Base-by-base conservation (phyloP, 768 basidiomycete species). In the Boletus vermiculosoides region DNA sequence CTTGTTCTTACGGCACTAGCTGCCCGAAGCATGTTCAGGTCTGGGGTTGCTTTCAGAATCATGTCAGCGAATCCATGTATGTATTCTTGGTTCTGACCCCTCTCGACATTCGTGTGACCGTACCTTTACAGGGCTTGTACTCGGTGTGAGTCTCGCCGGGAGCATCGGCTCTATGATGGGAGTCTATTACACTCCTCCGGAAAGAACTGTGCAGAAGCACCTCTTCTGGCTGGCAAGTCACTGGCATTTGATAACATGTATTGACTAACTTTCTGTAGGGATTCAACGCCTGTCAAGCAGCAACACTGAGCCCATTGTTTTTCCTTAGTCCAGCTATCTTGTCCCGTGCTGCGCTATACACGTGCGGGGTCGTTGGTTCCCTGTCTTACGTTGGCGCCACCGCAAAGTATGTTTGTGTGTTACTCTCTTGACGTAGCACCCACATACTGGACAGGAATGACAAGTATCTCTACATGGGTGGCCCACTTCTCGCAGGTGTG, bases 381-480 rank as follows among this genome's bases (percentile, higher is more conserved):
- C 81, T 95, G 28, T 87, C 87, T 13, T 96, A 92, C 68, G 80
- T 96, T 23, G 93, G 93, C 22, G 92, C 92, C 5, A 96, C 93
- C 34, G 93, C 93, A 25, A 85, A 76, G 87, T 86, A 62, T 58
- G 80, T 60, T 5, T 45, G n/a, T 18, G 9, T 18, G 3, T 22
- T 44, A 3, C 22, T 53, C 28, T 44, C 25, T 50, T 30, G 42
- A 41, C 7, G 13, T 33, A 13, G 16, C 13, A 37, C 52, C 59
- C 46, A 56, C 50, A 33, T 41, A 15, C 46, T 44, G 39, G 46
- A 30, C 56, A 82, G 82, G 57, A 90, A 84, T 64, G 92, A 94
- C 73, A 87, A 85, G 68, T 95, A 90, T 69, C 74, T 95, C 37
- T 87, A 90, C 70, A 82, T 92, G 75, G 93, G 92, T 31, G 92